Base-by-base conservation (phyloP, 2,329 filamentous ascomycete species). In the Diaporthe amygdali region DNA sequence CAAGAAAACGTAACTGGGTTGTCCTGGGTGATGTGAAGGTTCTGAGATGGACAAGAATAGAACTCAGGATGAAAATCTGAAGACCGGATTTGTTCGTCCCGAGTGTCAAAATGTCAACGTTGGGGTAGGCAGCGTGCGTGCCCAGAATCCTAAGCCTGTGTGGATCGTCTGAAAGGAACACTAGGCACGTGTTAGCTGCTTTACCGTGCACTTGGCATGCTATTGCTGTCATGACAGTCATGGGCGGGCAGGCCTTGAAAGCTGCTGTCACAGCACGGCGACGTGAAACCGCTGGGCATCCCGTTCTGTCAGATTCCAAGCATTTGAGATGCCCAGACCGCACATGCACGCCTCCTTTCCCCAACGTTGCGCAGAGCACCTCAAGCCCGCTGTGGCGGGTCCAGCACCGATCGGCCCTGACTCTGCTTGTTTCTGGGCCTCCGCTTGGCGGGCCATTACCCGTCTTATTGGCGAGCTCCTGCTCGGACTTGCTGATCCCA, bases 281-380 rank as follows among this genome's bases (percentile, higher is more conserved):
- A 64, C 59, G 59, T 64, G 59, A 64, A 49, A 64, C 59, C 17
- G 59, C 59, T 49, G 59, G 59, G 59, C 59, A 49, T 64, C 44
- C 59, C 59, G 59, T 64, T 9, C 32, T 64, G 59, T 64, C 44
- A 49, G 44, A 64, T 49, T n/a, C 59, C 59, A 47, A 44, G 41
- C 41, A 6, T 22, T 22, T 47, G 56, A 46, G 56, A 63, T 41
- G 41, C 56, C 56, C 56, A 63, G 56, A 47, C 56, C 56, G 27
- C 14, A 34, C 25, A 47, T 22, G 27, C 25, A 12, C 41, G 41
- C 56, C 56, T 63, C 39, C 56, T 34, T 46, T 46, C 54, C 22
- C 17, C 34, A 34, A 25, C 59, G 30, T 25, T 25, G 41, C 27
- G 44, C 59, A 25, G 59, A 27, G 41, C 56, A 34, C 20, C 25